phyloP scores from a whole-genome alignment of 73 alveolate species.

The Paramecium biaurelia region DNA sequence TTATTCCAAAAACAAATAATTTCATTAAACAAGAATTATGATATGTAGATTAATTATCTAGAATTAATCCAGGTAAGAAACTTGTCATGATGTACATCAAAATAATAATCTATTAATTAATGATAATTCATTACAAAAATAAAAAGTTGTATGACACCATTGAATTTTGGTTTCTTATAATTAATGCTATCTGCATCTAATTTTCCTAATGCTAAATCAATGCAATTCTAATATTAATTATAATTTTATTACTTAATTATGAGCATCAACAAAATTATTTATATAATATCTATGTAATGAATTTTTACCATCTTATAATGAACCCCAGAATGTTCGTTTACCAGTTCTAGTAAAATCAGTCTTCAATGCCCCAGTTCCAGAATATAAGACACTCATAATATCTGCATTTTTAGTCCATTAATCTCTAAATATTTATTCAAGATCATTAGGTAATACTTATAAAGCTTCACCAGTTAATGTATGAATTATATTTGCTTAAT shows the following conservation, averaged over 20 bases:
- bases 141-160: not conserved
- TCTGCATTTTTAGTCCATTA: conserved; percentile 97
- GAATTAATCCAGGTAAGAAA: not conserved
- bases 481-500: conserved; percentile 67
- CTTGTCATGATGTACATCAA: not conserved
- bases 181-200: not conserved
- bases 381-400: conserved; percentile 80
- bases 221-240: conserved; percentile 3
- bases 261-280: conserved; percentile 93
- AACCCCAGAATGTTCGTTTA: conserved; percentile 89
- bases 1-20: not conserved
- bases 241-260: conserved; percentile 67
- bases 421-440: conserved; percentile 91
- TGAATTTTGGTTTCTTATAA: not conserved
- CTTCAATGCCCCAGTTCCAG: conserved; percentile 98
- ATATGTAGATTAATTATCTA: not conserved
- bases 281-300: conserved; percentile 87
- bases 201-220: conserved; percentile 65
- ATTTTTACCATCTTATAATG: conserved; percentile 87
- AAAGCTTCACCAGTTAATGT: conserved; percentile 84
- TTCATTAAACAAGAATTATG: not conserved
- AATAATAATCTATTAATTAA: not conserved
- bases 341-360: conserved; percentile 98
- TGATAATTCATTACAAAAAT: not conserved
- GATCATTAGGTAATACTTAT: conserved; percentile 78